Base-by-base conservation (phyloP, 768 basidiomycete species). In the Lactifluus rugatus region DNA sequence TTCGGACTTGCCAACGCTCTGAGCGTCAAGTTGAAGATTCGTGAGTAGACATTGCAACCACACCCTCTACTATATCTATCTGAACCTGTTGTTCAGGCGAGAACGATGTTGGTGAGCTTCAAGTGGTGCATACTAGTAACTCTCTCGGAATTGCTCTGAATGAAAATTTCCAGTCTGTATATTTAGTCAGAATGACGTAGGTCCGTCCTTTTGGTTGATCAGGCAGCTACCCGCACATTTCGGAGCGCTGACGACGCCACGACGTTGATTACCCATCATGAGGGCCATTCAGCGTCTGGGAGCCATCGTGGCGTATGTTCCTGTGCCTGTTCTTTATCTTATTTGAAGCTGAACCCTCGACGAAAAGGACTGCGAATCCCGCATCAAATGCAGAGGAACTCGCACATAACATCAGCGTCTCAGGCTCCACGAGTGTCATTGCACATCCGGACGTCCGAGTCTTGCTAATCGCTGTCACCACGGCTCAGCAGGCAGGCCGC, bases 281-380 rank as follows among this genome's bases (percentile, higher is more conserved):
- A 65, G 64, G 65, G 66, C 62, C 17, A 19, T 56, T 23, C 66
- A 64, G 52, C 59, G 63, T 19, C 49, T 66, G 16, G 65, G 66
- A 9, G 62, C 61, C 25, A 61, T 65, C 32, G 57, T 64, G 10
- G 58, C 66, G 60, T 63, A 19, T n/a, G n/a, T 36, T n/a, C 51
- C 37, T 39, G 14, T n/a, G 5, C 23, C 10, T 28, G 16, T 52
- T 17, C 36, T 39, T 23, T 25, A 23, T 6, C n/a, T 23, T 23
- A 0, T 37, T 8, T 16, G 17, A 47, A 26, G 5, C 25, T 54
- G 10, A 37, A 34, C 23, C 41, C n/a, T n/a, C n/a, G n/a, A n/a
- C n/a, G n/a, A 17, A 32, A 23, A 83, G 82, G 13, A 79, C 81
- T 26, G 80, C 81, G 16, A 87, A 86, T 63, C 84, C 84, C 2